Evolutionary conservation across 164 flowering plant genomes (phyloP), one percentile per base, ranked within the genome.

Genomic region (Nelumbo lutea): DNA sequence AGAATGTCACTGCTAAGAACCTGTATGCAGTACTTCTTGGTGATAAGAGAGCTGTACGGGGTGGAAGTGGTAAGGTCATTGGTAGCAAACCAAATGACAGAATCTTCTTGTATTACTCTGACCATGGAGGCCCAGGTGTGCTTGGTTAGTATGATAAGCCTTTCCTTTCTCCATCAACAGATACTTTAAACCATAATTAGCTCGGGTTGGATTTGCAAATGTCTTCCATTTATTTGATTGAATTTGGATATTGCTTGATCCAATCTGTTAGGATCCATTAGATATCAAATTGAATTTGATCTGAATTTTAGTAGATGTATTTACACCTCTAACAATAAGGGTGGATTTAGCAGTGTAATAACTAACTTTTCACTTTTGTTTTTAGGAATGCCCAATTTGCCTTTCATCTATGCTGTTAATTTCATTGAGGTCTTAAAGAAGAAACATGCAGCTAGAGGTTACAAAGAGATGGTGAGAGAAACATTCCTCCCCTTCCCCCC

Each of bases 41-140:
- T 1, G 79, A 96, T 74, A 88, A 81, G 69, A 82, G 7, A 57
- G 87, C 79, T 1, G 79, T 93, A 5, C 74, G 75, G 41, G 99
- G 98, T 71, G 99, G 99, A 69, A 96, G 96, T 69, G 90, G 96
- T 45, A 96, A 96, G 73, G 98, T 92, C 5, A 79, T 95, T 1
- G 75, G 81, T 27, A 95, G 99, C 83, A 85, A 83, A 63, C 79
- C 87, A 8, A 76, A 86, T 59, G 99, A 92, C 69, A 75, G 87
- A 62, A 89, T 96, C 67, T 96, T 96, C 67, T 0, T 96, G 0
- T 93, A 89, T 76, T 96, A 92, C 59, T 79, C 98, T 11, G 99
- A 96, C 64, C 99, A 96, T 77, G 99, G 99, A 7, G 97, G 99
- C 7, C 93, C 97, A 14, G 98, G 98, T 45, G 90, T 89, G 62